Conservation (phyloP, 2,329 filamentous ascomycete species). For the Achaetomium macrosporum region DNA sequence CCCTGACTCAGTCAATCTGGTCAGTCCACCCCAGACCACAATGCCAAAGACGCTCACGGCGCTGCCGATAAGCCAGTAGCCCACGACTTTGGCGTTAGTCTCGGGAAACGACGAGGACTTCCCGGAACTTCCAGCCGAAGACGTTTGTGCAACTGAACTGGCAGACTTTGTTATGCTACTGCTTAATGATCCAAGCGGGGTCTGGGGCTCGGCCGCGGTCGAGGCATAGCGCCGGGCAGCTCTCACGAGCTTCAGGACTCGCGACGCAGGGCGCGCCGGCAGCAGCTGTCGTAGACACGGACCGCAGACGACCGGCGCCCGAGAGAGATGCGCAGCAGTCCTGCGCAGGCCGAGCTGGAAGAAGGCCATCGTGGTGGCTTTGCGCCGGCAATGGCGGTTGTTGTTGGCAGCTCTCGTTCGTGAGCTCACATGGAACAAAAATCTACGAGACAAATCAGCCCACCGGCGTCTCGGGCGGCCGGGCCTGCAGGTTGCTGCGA, state of each 20-base stretch:
- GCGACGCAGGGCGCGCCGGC: slow-evolving; percentile 7
- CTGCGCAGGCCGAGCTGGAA: slow-evolving; percentile 28
- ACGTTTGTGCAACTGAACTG: neutral
- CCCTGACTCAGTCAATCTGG: slow-evolving; percentile 92
- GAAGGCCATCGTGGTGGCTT: slow-evolving; percentile 25
- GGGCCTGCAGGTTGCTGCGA: too few species aligned
- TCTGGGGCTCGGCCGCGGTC: slow-evolving; percentile 25
- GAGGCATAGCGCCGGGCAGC: slow-evolving; percentile 36
- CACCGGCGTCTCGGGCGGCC: slow-evolving; percentile 11
- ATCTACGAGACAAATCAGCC: slow-evolving; percentile 16
- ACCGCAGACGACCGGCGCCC: slow-evolving; percentile 40
- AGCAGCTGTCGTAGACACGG: slow-evolving; percentile 37
- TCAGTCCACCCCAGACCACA: slow-evolving; percentile 90
- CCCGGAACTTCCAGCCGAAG: slow-evolving; percentile 19
- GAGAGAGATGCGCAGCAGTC: slow-evolving; percentile 22
- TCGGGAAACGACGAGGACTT: slow-evolving; percentile 45
- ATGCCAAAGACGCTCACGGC: slow-evolving; percentile 94
- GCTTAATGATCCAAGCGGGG: slow-evolving; percentile 24
- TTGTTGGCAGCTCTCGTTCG: slow-evolving; percentile 5
- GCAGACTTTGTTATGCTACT: slow-evolving; percentile 11
- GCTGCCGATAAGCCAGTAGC: slow-evolving; percentile 87
- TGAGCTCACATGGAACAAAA: slow-evolving; percentile 10
- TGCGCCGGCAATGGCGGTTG: slow-evolving; percentile 15
- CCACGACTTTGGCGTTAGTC: slow-evolving; percentile 69
- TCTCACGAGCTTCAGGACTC: slow-evolving; percentile 17